phyloP scores from a whole-genome alignment of 2,329 filamentous ascomycete genomes.

The Colletotrichum tabaci region DNA sequence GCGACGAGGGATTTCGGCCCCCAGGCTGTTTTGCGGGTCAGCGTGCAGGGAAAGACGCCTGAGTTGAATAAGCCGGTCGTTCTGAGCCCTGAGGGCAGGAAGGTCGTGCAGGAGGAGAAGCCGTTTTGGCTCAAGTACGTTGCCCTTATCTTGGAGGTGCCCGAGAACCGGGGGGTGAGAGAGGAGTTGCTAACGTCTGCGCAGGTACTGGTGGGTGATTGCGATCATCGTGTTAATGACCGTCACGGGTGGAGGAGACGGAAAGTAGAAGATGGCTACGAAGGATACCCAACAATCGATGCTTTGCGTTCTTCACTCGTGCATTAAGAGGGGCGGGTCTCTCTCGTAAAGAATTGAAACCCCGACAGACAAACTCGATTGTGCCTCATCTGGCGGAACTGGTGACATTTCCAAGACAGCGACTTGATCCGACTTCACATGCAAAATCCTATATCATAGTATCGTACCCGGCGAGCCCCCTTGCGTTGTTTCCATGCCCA shows the following conservation, averaged over 20 bases:
- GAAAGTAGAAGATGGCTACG: slow-evolving; percentile 60
- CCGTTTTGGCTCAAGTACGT: slow-evolving; percentile 77
- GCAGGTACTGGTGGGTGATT: slow-evolving; percentile 78
- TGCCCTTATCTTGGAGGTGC: neutral
- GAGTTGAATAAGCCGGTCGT: slow-evolving; percentile 76
- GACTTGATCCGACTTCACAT: neutral
- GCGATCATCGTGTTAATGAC: slow-evolving; percentile 68
- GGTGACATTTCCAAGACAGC: neutral
- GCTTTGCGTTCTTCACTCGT: slow-evolving; percentile 4
- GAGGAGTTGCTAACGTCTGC: slow-evolving; percentile 51
- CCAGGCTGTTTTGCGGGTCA: slow-evolving; percentile 66
- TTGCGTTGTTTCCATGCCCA: neutral
- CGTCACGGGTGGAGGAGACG: slow-evolving; percentile 66
- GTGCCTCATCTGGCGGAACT: neutral
- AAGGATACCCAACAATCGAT: slow-evolving; percentile 32
- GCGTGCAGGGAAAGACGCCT: slow-evolving; percentile 67
- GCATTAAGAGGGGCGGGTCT: no score
- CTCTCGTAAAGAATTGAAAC: no score
- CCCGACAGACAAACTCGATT: neutral
- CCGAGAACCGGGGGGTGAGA: neutral
- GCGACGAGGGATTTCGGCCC: slow-evolving; percentile 77
- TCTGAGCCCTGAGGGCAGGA: slow-evolving; percentile 71
- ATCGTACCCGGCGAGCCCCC: neutral
- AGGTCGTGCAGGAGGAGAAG: slow-evolving; percentile 73
- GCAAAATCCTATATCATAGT: no score